A percentile compares a stretch with the other conserved stretches of the same genome.
Evolutionary conservation across 805 yeast species (phyloP).

Genomic region (Spathaspora arborariae): DNA sequence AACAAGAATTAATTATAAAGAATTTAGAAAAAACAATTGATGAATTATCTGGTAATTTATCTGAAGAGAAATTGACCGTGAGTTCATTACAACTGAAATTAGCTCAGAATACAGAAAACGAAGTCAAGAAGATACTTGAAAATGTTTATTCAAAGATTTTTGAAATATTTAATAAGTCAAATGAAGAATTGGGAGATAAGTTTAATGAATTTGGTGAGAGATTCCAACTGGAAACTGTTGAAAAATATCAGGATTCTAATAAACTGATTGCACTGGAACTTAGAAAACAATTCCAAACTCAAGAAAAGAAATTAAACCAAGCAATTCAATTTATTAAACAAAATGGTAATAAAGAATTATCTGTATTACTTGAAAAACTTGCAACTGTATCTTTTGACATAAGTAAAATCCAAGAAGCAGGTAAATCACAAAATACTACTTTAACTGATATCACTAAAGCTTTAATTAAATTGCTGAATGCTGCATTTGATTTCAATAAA

Average conservation of each 20-base stretch:
- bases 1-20: constrained; percentile 2
- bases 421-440: background rate
- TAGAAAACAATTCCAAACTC: background rate
- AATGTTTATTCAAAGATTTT: background rate
- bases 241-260: background rate
- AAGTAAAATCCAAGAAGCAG: background rate
- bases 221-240: background rate
- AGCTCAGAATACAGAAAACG: background rate
- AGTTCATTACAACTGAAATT: constrained; percentile 1
- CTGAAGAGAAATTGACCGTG: constrained; percentile 6
- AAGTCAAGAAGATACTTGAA: background rate
- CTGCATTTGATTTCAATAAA: background rate
- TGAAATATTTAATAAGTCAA: background rate
- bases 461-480: background rate
- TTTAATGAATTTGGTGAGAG: background rate
- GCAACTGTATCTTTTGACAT: background rate
- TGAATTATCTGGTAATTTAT: constrained; percentile 8
- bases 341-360: background rate
- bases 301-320: background rate
- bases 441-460: background rate
- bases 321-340: background rate
- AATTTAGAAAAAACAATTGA: constrained; percentile 4
- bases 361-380: background rate
- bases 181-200: background rate
- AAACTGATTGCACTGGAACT: background rate